Conservation (phyloP, 2,329 filamentous ascomycete genomes). For the Alternaria brassicae region DNA sequence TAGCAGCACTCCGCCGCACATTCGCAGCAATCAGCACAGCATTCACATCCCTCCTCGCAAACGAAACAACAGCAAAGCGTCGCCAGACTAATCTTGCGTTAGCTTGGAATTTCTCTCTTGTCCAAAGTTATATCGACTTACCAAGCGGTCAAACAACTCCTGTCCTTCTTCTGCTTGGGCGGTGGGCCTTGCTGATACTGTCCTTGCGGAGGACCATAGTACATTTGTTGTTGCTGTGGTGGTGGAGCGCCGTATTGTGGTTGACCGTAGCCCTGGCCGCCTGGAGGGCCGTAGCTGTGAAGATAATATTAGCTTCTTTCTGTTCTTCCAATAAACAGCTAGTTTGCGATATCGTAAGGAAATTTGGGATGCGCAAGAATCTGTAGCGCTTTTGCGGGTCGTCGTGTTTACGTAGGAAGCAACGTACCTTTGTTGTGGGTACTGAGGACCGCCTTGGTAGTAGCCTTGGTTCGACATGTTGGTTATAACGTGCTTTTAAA, state of each 20-base stretch:
- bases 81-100: conserved; percentile 33
- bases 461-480: conserved; percentile 48
- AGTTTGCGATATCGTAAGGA: background rate
- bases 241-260: conserved; percentile 37
- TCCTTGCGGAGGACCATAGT: conserved; percentile 37
- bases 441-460: conserved; percentile 48
- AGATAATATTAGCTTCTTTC: background rate
- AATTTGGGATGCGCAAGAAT: background rate
- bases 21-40: conserved; percentile 67
- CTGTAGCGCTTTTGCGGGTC: background rate
- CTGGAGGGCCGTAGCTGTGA: conserved; percentile 34
- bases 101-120: background rate
- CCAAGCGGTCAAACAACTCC: conserved; percentile 43
- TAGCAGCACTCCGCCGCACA: conserved; percentile 43
- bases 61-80: conserved; percentile 68
- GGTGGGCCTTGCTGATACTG: conserved; percentile 61
- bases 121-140: conserved; percentile 14
- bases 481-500: background rate
- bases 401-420: background rate
- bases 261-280: conserved; percentile 16
- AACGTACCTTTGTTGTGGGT: conserved; percentile 46
- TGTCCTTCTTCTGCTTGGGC: conserved; percentile 56
- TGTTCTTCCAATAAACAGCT: background rate
- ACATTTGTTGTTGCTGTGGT: conserved; percentile 34
- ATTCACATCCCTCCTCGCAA: conserved; percentile 69